These are phyloP conservation scores for Fragaria iinumae DNA, from an alignment of 306 rosid genomes.

Conservation along the genomic window DNA sequence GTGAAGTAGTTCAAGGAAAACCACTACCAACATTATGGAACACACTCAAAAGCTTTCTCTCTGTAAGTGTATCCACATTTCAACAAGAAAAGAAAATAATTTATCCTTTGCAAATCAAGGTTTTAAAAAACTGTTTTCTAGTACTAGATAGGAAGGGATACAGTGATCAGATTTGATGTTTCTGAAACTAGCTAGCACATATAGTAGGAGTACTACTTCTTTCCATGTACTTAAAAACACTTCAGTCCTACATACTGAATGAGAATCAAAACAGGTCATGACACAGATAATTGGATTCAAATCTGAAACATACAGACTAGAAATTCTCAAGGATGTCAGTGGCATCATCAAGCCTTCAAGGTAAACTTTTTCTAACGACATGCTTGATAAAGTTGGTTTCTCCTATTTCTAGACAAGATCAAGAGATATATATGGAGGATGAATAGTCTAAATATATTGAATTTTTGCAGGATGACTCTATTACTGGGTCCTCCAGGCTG, in stretches of 20 bases:
- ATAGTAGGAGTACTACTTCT: not conserved
- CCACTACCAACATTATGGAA: slow-evolving; percentile 30
- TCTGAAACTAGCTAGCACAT: not conserved
- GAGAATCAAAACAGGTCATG: slow-evolving; percentile 30
- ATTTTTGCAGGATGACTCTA: slow-evolving; percentile 45
- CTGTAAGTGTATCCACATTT: not conserved
- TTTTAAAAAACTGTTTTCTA: not conserved
- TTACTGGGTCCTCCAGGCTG: slow-evolving; percentile 55
- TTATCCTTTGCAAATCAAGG: not conserved
- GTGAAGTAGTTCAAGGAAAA: slow-evolving; percentile 26
- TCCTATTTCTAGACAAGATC: not conserved
- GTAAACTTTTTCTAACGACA: slow-evolving; percentile 11
- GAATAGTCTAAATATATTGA: not conserved
- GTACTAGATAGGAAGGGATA: not conserved
- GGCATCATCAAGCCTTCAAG: slow-evolving; percentile 57
- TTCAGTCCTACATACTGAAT: too few species aligned
- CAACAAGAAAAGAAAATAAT: not conserved
- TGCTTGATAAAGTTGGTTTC: not conserved
- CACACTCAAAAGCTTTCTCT: slow-evolving; percentile 1
- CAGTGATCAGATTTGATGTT: not conserved
- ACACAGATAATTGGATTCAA: slow-evolving; percentile 24
- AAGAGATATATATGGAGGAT: not conserved
- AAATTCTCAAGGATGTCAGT: slow-evolving; percentile 37
- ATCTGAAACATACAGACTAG: slow-evolving; percentile 30
- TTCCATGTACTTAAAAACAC: not conserved